phyloP scores from a whole-genome alignment of 352 stramenopile genomes.

The Phytophthora syringae region DNA sequence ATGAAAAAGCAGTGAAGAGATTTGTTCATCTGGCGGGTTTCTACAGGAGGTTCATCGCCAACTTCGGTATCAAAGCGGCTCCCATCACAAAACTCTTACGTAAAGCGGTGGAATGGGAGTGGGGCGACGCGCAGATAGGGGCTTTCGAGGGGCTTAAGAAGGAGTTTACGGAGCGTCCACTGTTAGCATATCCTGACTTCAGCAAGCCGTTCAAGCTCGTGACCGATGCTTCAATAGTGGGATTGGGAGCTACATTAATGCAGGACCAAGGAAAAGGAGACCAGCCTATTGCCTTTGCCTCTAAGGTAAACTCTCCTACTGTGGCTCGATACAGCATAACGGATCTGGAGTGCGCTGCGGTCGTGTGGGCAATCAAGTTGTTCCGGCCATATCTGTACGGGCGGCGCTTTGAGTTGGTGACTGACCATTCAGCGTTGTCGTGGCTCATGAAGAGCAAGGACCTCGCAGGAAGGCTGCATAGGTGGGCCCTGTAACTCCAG shows the following conservation, averaged over 20 bases:
- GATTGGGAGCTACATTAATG: slow-evolving; percentile 24
- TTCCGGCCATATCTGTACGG: no score
- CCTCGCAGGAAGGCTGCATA: not conserved
- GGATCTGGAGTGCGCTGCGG: no score
- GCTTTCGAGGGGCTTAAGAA: slow-evolving; percentile 25
- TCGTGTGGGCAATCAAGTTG: no score
- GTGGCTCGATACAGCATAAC: no score
- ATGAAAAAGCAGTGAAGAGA: slow-evolving; percentile 14
- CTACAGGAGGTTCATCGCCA: slow-evolving; percentile 24
- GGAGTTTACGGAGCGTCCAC: not conserved
- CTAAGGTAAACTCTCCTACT: slow-evolving; percentile 18
- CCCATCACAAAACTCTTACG: slow-evolving; percentile 26
- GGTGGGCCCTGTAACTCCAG: slow-evolving; percentile 6
- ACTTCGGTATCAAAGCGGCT: slow-evolving; percentile 13
- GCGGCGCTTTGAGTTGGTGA: no score
- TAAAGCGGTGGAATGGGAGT: slow-evolving; percentile 26
- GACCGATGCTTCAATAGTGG: slow-evolving; percentile 28
- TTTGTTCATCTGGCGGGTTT: slow-evolving; percentile 33
- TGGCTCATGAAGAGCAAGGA: slow-evolving; percentile 5
- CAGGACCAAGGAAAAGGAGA: slow-evolving; percentile 15
- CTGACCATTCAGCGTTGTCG: not conserved
- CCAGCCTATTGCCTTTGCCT: slow-evolving; percentile 22
- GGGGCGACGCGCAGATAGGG: slow-evolving; percentile 14
- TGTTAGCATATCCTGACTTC: slow-evolving; percentile 33
- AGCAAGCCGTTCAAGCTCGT: slow-evolving; percentile 27